Base-by-base conservation (phyloP, 2,329 filamentous ascomycete species). In the Aspergillus sp. region DNA sequence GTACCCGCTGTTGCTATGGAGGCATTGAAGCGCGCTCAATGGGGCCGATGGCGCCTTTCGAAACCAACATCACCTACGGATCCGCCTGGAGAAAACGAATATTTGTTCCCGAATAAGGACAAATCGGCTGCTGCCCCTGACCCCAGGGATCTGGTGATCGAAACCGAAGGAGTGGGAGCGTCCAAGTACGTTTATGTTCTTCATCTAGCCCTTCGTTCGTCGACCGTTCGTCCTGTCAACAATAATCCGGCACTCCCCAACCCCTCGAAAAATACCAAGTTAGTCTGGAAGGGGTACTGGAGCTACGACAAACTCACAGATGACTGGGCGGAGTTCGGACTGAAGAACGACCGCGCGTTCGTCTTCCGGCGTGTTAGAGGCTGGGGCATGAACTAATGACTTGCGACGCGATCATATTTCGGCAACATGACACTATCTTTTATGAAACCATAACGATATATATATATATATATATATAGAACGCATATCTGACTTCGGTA, bases 241-340 rank as follows among this genome's bases (percentile, higher is more conserved):
- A 44, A 64, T 11, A 62, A 57, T 13, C 52, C 58, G 15, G 39
- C 64, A 11, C 61, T 64, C 37, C 60, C 67, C 7, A 77, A 75
- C 49, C 78, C 80, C 1, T 79, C 86, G 0, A 86, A 86, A 70
- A 96, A 96, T 68, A 97, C 93, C 61, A 96, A 96, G 75, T 76
- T 99, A 51, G 78, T 80, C 0, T 99, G 95, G 93, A 89, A 89
- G 67, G 89, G 89, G 1, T 97, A 93, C 71, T 96, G 91, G 85
- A 93, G 88, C 77, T 93, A 96, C 71, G 96, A 98, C 71, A 84
- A 85, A 65, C 74, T 96, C 68, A 96, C 91, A 7, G 92, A 96
- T 71, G 93, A 97, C 74, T 95, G 90, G 89, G 90, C 82, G 4
- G 89, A 90, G 75, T 98, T 98, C 74, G 79, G 78, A 2, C 67